phyloP scores from a whole-genome alignment of 164 flowering plant species.

The Platanus orientalis region DNA sequence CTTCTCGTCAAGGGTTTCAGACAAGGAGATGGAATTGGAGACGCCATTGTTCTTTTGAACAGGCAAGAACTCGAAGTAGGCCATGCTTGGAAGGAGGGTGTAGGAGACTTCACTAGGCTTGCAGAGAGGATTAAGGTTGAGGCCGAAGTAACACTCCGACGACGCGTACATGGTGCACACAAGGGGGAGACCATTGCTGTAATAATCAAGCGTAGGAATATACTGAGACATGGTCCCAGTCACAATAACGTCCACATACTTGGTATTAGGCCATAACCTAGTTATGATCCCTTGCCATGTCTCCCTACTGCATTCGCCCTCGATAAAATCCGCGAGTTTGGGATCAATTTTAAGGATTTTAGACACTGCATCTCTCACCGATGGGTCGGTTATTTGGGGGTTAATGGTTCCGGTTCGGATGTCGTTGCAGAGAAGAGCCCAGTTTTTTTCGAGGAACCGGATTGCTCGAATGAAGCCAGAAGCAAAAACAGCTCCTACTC shows the following conservation, averaged over 20 bases:
- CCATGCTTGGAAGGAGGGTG: conserved; percentile 91
- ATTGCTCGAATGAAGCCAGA: not conserved
- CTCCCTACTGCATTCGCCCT: not conserved
- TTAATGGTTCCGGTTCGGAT: not conserved
- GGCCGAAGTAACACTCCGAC: no score
- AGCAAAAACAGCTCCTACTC: not conserved
- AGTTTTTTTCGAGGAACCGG: not conserved
- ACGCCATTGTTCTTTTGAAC: conserved; percentile 54
- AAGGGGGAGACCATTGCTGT: no score
- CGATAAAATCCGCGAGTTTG: not conserved
- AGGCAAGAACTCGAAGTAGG: conserved; percentile 89
- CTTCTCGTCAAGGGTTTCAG: no score
- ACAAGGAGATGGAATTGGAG: no score
- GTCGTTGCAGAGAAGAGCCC: not conserved
- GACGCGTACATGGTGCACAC: no score
- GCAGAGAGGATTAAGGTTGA: conserved; percentile 79
- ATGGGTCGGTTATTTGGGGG: no score
- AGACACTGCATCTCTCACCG: not conserved
- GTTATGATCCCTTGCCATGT: conserved; percentile 5
- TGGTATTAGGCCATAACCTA: conserved; percentile 6
- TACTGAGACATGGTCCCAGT: no score
- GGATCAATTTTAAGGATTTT: not conserved
- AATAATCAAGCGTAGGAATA: no score
- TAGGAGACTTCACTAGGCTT: conserved; percentile 84
- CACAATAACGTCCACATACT: no score